Conservation (phyloP, 305 asterid genomes). For the Fraxinus paxiana region DNA sequence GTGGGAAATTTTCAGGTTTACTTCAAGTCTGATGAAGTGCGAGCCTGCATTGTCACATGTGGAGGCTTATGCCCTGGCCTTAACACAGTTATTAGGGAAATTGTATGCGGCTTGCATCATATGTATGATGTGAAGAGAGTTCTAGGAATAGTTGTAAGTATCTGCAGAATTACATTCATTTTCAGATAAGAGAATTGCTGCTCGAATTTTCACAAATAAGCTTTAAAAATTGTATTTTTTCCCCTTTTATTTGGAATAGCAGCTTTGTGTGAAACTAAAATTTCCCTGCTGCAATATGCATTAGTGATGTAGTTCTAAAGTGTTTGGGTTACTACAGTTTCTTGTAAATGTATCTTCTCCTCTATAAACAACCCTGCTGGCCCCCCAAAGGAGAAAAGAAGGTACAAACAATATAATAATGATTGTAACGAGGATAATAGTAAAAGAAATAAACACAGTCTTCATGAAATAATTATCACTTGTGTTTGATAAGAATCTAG, state of each 20-base stretch:
- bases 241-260: neutral
- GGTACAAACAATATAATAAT: neutral
- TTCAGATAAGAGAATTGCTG: neutral
- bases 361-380: neutral
- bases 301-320: neutral
- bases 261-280: neutral
- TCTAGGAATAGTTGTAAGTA: slow-evolving; percentile 70
- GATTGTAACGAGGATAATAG: neutral
- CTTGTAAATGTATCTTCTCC: neutral
- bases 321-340: neutral
- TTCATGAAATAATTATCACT: neutral
- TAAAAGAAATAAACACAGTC: neutral
- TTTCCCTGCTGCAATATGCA: neutral
- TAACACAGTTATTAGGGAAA: slow-evolving; percentile 87
- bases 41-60: slow-evolving; percentile 88
- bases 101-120: slow-evolving; percentile 69
- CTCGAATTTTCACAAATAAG: neutral
- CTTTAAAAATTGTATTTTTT: neutral
- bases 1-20: slow-evolving; percentile 52
- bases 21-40: slow-evolving; percentile 72
- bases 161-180: neutral
- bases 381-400: neutral
- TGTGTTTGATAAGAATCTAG: neutral
- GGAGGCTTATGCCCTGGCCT: slow-evolving; percentile 98
- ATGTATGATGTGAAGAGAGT: slow-evolving; percentile 81